Percentiles rank a stretch among this genome's conserved stretches.
Evolutionary conservation across 768 basidiomycete species (phyloP).

Genomic region (Termitomyces sp.): DNA sequence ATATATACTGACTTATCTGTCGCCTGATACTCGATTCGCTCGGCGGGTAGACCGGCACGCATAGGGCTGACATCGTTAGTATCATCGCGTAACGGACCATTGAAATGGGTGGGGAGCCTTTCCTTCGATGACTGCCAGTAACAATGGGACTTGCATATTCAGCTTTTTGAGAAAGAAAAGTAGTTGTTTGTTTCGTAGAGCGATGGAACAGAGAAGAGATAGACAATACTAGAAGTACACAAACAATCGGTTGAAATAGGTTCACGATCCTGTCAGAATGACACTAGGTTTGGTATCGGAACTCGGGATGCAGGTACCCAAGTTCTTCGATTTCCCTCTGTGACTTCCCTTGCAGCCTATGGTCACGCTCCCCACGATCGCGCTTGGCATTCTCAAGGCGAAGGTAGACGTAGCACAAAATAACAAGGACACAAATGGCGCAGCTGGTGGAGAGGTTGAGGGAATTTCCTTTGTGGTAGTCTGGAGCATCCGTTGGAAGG

Average conservation of each 20-base stretch:
- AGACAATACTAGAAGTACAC: background rate
- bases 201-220: background rate
- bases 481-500: conserved; percentile 37
- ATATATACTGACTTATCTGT: background rate
- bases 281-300: conserved; percentile 31
- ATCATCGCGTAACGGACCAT: background rate
- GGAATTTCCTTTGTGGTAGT: conserved; percentile 42
- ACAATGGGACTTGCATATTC: background rate
- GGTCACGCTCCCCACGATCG: conserved; percentile 34
- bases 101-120: background rate
- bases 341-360: conserved; percentile 33
- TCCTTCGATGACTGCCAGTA: too few relatives aligned
- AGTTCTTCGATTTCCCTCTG: conserved; percentile 30
- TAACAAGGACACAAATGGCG: conserved; percentile 24
- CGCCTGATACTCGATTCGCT: background rate
- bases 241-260: background rate
- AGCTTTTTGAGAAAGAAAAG: too few relatives aligned
- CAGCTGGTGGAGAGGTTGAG: conserved; percentile 36
- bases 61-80: background rate
- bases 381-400: conserved; percentile 38
- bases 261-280: background rate
- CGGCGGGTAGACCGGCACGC: too few relatives aligned
- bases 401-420: conserved; percentile 29
- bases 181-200: background rate
- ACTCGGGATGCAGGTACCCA: conserved; percentile 40